phyloP scores from a whole-genome alignment of 495 filamentous ascomycete species.

The Letharia columbiana region DNA sequence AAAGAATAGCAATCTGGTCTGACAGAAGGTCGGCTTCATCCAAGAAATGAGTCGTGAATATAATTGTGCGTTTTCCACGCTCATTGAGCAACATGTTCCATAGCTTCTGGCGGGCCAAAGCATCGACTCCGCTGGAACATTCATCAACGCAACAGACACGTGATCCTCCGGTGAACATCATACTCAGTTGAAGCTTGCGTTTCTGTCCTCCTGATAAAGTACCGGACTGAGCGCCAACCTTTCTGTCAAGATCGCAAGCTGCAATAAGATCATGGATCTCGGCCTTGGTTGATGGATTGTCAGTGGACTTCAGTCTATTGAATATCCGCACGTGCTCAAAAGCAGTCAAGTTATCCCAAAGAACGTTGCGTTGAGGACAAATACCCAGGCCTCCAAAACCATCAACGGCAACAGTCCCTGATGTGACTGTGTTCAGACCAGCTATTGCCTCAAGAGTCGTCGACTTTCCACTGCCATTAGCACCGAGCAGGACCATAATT shows the following conservation, averaged over 20 bases:
- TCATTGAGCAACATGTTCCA: conserved; percentile 84
- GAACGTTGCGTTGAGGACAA: conserved; percentile 81
- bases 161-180: conserved; percentile 85
- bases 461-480: conserved; percentile 80
- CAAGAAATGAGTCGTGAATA: conserved; percentile 78
- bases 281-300: conserved; percentile 41
- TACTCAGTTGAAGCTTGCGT: conserved; percentile 81
- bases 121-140: conserved; percentile 74
- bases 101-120: conserved; percentile 69
- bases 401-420: conserved; percentile 62
- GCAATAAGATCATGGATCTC: conserved; percentile 51
- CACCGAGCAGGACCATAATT: conserved; percentile 73
- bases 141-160: conserved; percentile 84
- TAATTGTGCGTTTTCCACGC: conserved; percentile 65
- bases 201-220: conserved; percentile 84
- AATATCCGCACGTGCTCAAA: conserved; percentile 73
- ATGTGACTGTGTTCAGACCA: conserved; percentile 61
- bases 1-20: conserved; percentile 70
- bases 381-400: conserved; percentile 72
- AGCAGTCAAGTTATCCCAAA: conserved; percentile 79
- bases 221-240: conserved; percentile 53
- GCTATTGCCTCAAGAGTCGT: conserved; percentile 83
- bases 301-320: conserved; percentile 61
- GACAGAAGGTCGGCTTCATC: conserved; percentile 71
- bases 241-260: conserved; percentile 61